Percentiles rank a stretch among this genome's conserved stretches.
Conservation (phyloP, 768 basidiomycete genomes). For the Mrakia frigida region DNA sequence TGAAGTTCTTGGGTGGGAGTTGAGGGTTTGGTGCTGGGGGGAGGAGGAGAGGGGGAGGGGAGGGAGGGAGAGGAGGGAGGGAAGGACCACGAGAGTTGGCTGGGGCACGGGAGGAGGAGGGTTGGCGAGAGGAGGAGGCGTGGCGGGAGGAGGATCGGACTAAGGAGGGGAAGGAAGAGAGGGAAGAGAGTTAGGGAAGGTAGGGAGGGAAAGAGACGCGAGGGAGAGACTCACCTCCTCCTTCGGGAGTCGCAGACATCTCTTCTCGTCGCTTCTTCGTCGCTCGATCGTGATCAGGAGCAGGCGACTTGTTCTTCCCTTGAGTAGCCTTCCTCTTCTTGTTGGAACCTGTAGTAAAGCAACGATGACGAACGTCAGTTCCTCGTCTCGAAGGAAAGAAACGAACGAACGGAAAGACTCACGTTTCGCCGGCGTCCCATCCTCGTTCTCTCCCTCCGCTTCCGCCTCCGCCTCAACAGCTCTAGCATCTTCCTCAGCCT, state of each 20-base stretch:
- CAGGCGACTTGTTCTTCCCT: neutral
- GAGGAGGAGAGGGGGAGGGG: slow-evolving; percentile 47
- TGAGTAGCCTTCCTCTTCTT: slow-evolving; percentile 27
- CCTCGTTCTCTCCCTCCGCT: neutral
- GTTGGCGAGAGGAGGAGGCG: neutral
- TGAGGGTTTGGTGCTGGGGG: slow-evolving; percentile 80
- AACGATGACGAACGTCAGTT: neutral
- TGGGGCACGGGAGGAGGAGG: neutral
- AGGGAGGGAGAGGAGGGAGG: neutral
- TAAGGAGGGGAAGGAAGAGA: slow-evolving; percentile 40
- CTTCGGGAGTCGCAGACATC: slow-evolving; percentile 17
- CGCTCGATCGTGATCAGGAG: slow-evolving; percentile 8
- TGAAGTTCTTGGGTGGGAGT: slow-evolving; percentile 20
- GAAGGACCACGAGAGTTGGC: slow-evolving; percentile 2
- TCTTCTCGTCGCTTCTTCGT: slow-evolving; percentile 25
- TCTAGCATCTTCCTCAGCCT: slow-evolving; percentile 4
- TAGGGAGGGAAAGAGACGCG: slow-evolving; percentile 41
- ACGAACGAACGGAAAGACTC: neutral
- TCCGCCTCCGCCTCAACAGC: neutral
- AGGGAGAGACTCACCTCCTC: slow-evolving; percentile 9
- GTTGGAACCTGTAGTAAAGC: neutral
- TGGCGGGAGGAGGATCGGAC: neutral
- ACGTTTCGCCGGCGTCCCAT: slow-evolving; percentile 12
- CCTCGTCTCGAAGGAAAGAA: neutral
- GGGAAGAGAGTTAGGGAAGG: slow-evolving; percentile 65